Conservation (phyloP, 495 filamentous ascomycete species). For the Opeltia flavorubescens region DNA sequence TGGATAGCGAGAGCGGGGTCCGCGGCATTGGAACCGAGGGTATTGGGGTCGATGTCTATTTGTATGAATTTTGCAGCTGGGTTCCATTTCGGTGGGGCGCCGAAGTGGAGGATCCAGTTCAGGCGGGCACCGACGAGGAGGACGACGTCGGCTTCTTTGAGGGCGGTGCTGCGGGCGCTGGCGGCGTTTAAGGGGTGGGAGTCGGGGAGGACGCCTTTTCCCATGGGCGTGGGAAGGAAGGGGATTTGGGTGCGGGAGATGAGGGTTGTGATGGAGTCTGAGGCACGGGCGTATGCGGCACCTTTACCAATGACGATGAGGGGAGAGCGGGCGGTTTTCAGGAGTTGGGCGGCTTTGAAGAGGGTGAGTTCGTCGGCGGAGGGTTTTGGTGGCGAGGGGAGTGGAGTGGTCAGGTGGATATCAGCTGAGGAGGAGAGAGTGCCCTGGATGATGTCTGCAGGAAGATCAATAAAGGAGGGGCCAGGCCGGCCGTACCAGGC, state of each 20-base stretch:
- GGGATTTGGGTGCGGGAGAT: conserved; percentile 37
- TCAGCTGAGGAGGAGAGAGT: conserved; percentile 11
- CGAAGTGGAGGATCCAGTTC: conserved; percentile 55
- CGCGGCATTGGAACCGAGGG: conserved; percentile 35
- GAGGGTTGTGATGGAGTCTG: conserved; percentile 31
- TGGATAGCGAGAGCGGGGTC: conserved; percentile 34
- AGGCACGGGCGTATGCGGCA: conserved; percentile 43
- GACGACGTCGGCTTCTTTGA: conserved; percentile 44
- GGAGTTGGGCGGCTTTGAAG: conserved; percentile 28
- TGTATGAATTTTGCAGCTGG: conserved; percentile 39
- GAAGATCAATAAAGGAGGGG: conserved; percentile 44
- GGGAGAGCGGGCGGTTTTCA: conserved; percentile 38
- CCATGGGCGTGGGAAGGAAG: conserved; percentile 52
- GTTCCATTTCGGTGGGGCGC: conserved; percentile 44
- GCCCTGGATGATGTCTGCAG: conserved; percentile 46
- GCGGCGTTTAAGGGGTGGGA: conserved; percentile 40
- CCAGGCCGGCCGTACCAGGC: conserved; percentile 47
- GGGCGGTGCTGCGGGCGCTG: conserved; percentile 42
- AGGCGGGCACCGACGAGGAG: conserved; percentile 45
- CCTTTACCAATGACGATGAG: conserved; percentile 49
- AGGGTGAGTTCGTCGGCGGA: conserved; percentile 30
- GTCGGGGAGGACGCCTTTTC: conserved; percentile 47
- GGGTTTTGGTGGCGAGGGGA: conserved; percentile 28
- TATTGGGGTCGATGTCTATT: conserved; percentile 44
- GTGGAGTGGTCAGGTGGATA: conserved; percentile 8